A percentile compares a stretch with the other conserved stretches of the same genome.
phyloP scores from a whole-genome alignment of 306 rosid genomes.

The Betula pendula region DNA sequence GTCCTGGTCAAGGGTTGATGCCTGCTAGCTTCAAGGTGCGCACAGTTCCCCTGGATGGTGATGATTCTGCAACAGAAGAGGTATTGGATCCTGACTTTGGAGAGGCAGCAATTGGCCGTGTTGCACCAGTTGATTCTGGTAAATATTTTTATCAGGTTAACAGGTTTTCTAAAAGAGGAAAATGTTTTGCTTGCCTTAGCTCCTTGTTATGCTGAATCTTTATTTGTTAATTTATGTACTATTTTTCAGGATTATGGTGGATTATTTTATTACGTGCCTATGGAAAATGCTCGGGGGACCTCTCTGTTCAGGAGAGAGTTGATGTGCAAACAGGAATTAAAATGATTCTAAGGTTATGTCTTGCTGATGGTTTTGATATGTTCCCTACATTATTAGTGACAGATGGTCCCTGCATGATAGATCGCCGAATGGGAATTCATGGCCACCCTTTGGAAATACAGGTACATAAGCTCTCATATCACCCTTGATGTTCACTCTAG shows the following conservation, averaged over 20 bases:
- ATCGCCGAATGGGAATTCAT: constrained; percentile 92
- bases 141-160: constrained; percentile 21
- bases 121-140: constrained; percentile 94
- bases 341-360: constrained; percentile 79
- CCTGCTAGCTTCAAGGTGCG: constrained; percentile 93
- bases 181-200: background rate
- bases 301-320: constrained; percentile 83
- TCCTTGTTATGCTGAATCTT: constrained; percentile 22
- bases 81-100: constrained; percentile 93
- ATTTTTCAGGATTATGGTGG: constrained; percentile 81
- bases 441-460: constrained; percentile 93
- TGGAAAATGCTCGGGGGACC: constrained; percentile 81
- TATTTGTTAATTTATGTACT: constrained; percentile 8
- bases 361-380: constrained; percentile 95
- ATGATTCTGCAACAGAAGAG: constrained; percentile 79
- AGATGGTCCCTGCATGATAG: constrained; percentile 92
- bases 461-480: constrained; percentile 41
- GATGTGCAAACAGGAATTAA: constrained; percentile 93
- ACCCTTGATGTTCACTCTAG: background rate
- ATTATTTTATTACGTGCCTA: constrained; percentile 82
- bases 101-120: constrained; percentile 96
- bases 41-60: constrained; percentile 80
- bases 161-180: background rate
- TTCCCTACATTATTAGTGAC: constrained; percentile 84
- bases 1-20: constrained; percentile 95